Conservation (phyloP, 1,284 basidiomycete species). For the Singerocomus inundabilis region DNA sequence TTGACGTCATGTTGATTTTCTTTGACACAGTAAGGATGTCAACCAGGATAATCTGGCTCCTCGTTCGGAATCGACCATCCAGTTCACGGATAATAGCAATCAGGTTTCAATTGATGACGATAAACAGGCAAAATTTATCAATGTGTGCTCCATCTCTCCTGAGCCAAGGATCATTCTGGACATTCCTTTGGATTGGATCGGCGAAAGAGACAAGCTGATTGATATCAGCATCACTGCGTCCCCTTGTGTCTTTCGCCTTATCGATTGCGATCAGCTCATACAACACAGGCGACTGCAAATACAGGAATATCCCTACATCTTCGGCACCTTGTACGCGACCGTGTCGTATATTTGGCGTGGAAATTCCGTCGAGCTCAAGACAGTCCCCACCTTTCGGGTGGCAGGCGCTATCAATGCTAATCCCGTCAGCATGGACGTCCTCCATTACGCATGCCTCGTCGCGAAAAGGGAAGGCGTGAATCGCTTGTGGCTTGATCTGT, state of each 20-base stretch:
- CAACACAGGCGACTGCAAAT: background rate
- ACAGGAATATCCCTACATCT: background rate
- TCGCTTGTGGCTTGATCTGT: background rate
- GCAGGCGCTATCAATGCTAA: background rate
- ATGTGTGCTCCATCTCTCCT: background rate
- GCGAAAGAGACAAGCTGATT: background rate
- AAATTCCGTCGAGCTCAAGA: background rate
- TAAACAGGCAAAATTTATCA: background rate
- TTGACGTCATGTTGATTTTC: background rate
- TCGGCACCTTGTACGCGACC: background rate
- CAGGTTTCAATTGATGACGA: background rate
- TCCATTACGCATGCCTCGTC: background rate
- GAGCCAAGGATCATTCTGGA: background rate
- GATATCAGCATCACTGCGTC: background rate
- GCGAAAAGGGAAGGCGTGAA: background rate
- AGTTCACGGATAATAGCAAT: background rate
- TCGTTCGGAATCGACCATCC: background rate
- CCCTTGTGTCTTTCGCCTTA: background rate
- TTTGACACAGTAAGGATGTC: background rate
- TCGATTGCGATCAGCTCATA: background rate
- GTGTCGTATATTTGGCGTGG: background rate
- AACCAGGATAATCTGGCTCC: background rate
- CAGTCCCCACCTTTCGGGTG: background rate
- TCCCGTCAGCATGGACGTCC: background rate
- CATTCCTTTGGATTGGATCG: background rate